Percentiles rank a stretch among this genome's conserved stretches.
These are phyloP conservation scores for Venturia oleaginea DNA, from an alignment of 2,329 filamentous ascomycete genomes.

Conservation along the genomic window DNA sequence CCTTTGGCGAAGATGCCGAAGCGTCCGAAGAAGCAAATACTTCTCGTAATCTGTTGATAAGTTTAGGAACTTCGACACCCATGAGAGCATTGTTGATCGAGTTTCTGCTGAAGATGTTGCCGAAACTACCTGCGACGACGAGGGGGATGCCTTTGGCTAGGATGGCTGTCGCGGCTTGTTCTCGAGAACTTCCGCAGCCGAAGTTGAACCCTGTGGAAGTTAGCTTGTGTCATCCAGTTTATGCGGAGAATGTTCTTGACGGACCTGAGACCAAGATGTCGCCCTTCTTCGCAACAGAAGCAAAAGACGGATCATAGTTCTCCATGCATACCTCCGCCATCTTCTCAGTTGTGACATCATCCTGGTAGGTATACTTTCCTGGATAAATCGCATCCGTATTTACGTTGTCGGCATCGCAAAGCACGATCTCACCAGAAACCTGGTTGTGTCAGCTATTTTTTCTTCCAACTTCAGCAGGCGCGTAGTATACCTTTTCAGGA, in stretches of 20 bases:
- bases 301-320: conserved; percentile 78
- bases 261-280: conserved; percentile 73
- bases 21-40: conserved; percentile 36
- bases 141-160: conserved; percentile 72
- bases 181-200: conserved; percentile 69
- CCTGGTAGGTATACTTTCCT: conserved; percentile 86
- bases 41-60: conserved; percentile 57
- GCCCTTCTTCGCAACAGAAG: conserved; percentile 50
- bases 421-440: conserved; percentile 68
- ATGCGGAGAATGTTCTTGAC: too few species aligned
- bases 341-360: conserved; percentile 62
- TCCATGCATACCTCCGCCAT: conserved; percentile 87
- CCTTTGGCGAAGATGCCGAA: background rate
- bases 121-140: conserved; percentile 71
- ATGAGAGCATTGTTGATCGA: conserved; percentile 72
- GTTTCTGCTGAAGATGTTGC: conserved; percentile 71
- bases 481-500: conserved; percentile 58
- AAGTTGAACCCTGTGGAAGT: conserved; percentile 58
- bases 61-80: conserved; percentile 58
- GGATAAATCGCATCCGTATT: conserved; percentile 67
- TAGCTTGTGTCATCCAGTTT: too few species aligned
- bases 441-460: background rate
- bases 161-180: conserved; percentile 83
- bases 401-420: conserved; percentile 77
- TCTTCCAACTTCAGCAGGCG: background rate